Percentiles rank a stretch among this genome's conserved stretches.
phyloP scores from a whole-genome alignment of 768 basidiomycete genomes.

The Podaxis sp. region DNA sequence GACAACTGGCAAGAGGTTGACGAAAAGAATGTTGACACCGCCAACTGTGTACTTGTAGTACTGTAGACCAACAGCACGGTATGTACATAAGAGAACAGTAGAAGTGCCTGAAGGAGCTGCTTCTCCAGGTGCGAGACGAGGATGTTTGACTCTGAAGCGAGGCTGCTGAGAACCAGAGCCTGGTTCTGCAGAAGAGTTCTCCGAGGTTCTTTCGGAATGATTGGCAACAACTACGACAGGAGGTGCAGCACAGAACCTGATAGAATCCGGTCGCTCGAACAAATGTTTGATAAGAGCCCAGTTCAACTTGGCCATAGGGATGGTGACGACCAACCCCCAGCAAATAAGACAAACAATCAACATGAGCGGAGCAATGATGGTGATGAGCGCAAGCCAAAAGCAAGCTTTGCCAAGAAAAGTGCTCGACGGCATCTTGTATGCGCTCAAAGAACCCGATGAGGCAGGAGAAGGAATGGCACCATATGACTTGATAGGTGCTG shows the following conservation, averaged over 20 bases:
- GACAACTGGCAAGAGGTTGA: slow-evolving; percentile 91
- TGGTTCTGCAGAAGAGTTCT: slow-evolving; percentile 19
- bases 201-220: slow-evolving; percentile 18
- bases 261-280: slow-evolving; percentile 71
- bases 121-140: slow-evolving; percentile 83
- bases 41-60: slow-evolving; percentile 99
- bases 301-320: slow-evolving; percentile 97
- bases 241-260: slow-evolving; percentile 93
- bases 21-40: slow-evolving; percentile 97
- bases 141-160: slow-evolving; percentile 66
- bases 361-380: slow-evolving; percentile 86
- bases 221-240: slow-evolving; percentile 57
- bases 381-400: slow-evolving; percentile 80
- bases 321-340: slow-evolving; percentile 93
- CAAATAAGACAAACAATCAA: slow-evolving; percentile 85
- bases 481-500: slow-evolving; percentile 61
- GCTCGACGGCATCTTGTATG: slow-evolving; percentile 29
- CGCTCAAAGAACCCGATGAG: slow-evolving; percentile 26
- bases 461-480: slow-evolving; percentile 51
- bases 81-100: slow-evolving; percentile 92
- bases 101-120: slow-evolving; percentile 81
- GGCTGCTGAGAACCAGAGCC: slow-evolving; percentile 24
- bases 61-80: slow-evolving; percentile 83
- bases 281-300: slow-evolving; percentile 93
- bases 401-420: slow-evolving; percentile 68